These are phyloP conservation scores for Helotiales sp. DNA, from an alignment of 2,329 filamentous ascomycete genomes.

Conservation along the genomic window DNA sequence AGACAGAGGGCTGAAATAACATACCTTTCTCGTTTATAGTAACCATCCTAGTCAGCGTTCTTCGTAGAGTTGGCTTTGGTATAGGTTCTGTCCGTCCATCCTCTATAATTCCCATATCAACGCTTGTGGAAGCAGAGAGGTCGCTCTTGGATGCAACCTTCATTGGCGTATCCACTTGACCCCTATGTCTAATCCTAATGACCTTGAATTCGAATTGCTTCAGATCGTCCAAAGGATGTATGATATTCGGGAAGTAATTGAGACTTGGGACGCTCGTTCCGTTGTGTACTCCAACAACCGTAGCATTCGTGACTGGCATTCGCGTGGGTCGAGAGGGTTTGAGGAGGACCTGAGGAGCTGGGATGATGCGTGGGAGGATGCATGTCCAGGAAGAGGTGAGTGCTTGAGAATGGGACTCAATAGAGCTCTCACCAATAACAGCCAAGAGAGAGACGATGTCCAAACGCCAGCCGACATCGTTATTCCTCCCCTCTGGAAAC, in stretches of 20 bases:
- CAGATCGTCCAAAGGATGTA: slow-evolving; percentile 54
- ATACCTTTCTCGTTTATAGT: slow-evolving; percentile 31
- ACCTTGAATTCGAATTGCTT: slow-evolving; percentile 49
- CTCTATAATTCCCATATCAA: slow-evolving; percentile 17
- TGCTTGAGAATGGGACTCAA: slow-evolving; percentile 57
- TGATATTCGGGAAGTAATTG: slow-evolving; percentile 62
- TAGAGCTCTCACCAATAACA: slow-evolving; percentile 60
- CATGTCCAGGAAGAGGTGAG: slow-evolving; percentile 59
- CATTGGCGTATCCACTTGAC: not conserved
- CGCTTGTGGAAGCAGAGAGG: slow-evolving; percentile 31
- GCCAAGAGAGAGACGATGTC: slow-evolving; percentile 64
- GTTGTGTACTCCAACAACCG: slow-evolving; percentile 58
- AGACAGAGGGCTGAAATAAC: too few species aligned
- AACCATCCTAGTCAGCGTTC: slow-evolving; percentile 18
- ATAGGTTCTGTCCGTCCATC: slow-evolving; percentile 6
- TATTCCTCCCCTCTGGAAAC: slow-evolving; percentile 43
- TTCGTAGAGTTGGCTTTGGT: slow-evolving; percentile 18
- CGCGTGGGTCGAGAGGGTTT: slow-evolving; percentile 54
- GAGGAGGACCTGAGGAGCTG: slow-evolving; percentile 62
- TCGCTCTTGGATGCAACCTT: not conserved
- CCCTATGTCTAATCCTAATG: slow-evolving; percentile 47
- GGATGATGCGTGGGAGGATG: slow-evolving; percentile 59
- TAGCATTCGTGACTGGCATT: slow-evolving; percentile 54
- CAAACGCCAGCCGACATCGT: slow-evolving; percentile 50
- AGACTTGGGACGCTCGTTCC: slow-evolving; percentile 55